phyloP scores from a whole-genome alignment of 495 filamentous ascomycete species.

The Paragyromitra xinjiangensis region DNA sequence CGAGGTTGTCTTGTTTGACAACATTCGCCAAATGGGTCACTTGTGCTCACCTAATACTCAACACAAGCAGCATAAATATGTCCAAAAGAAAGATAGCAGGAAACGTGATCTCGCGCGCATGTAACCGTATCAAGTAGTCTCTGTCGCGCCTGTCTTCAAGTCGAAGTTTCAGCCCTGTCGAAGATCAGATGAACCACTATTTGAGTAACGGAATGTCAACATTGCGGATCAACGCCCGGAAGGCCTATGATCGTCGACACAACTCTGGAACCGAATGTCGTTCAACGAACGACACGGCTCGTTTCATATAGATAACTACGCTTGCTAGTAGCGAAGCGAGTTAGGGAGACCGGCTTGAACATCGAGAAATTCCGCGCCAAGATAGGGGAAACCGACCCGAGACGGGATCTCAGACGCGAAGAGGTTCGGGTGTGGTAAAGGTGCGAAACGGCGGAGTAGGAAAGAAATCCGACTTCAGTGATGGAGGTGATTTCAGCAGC shows the following conservation, averaged over 20 bases:
- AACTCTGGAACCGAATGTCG: slow-evolving; percentile 53
- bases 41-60: slow-evolving; percentile 24
- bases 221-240: slow-evolving; percentile 47
- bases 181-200: slow-evolving; percentile 56
- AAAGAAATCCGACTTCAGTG: slow-evolving; percentile 13
- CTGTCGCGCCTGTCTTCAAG: slow-evolving; percentile 36
- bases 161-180: slow-evolving; percentile 51
- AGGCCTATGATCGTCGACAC: slow-evolving; percentile 49
- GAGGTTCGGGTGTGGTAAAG: slow-evolving; percentile 22
- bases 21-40: slow-evolving; percentile 12
- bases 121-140: slow-evolving; percentile 43
- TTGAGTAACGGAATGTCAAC: slow-evolving; percentile 43
- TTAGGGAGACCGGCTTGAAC: slow-evolving; percentile 5
- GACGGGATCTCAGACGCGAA: slow-evolving; percentile 49
- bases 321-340: slow-evolving; percentile 13
- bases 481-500: slow-evolving; percentile 10
- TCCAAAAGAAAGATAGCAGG: slow-evolving; percentile 22
- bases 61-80: slow-evolving; percentile 15
- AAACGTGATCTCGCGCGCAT: slow-evolving; percentile 54
- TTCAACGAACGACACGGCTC: slow-evolving; percentile 39
- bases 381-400: slow-evolving; percentile 50
- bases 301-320: slow-evolving; percentile 47
- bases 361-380: slow-evolving; percentile 43
- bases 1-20: slow-evolving; percentile 37
- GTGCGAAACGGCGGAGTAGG: slow-evolving; percentile 41